Evolutionary conservation across 1,139 yeast genomes (phyloP), one percentile per base, ranked within the genome.

Genomic region (Kodamaea plutei): DNA sequence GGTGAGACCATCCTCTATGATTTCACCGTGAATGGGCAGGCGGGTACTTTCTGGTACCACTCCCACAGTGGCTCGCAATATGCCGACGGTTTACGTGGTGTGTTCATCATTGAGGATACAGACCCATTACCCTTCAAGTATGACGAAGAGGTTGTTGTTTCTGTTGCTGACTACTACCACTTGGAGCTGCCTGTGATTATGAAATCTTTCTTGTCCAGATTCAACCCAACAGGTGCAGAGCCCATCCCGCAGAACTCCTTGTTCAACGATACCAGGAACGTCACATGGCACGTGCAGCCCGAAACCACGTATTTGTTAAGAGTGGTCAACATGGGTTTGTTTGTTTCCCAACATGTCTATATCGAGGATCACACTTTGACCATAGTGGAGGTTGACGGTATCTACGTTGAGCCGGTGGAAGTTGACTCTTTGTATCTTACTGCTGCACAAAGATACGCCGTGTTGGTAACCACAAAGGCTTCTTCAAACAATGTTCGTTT

Each of bases 171-270:
- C 42, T 71, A 80, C 59, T 83, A 83, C 50, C 84, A 79, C 45
- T 55, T 64, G 17, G 58, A 67, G 26, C 64, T 75, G 34, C 59
- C 61, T 11, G 65, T 56, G 2, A 60, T 80, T 26, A 55, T 65
- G 33, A 45, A 56, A 7, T 54, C 57, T 21, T 82, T 81, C 54
- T 55, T 79, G 49, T 69, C 69, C 30, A 57, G 81, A 40, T 82
- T 71, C 50, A 83, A 83, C 44, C 93, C 93, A 19, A 81, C 89
- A 2, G 93, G 93, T 34, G 87, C 84, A 23, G 93, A 83, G 52
- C 91, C 91, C 22, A 71, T 82, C 35, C 91, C 91, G 6, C 77
- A 77, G 40, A 78, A 75, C 47, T 47, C 76, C 22, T 59, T 82
- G 33, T 70, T 82, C 50, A 81, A 82, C 49, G 83, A 82, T 40